Base-by-base conservation (phyloP, 1,284 basidiomycete genomes). In the Trametes pubescens region DNA sequence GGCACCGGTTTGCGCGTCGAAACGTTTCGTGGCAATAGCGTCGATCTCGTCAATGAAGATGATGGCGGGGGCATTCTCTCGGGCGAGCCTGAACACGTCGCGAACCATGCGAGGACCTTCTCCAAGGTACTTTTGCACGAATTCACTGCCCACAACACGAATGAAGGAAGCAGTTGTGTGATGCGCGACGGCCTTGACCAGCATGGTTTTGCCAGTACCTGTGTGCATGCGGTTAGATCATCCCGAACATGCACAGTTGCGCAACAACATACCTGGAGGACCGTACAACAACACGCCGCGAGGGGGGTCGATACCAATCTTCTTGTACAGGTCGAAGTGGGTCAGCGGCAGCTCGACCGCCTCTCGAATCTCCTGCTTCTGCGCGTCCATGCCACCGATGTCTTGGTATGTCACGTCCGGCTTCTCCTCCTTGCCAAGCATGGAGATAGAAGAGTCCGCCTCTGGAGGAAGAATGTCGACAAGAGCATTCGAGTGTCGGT, bases 11-110 rank as follows among this genome's bases (percentile, higher is more conserved):
- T 99, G 98, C 4, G 98, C 98, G 74, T 99, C 98, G 81, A 99
- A 99, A 77, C 98, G 96, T 80, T 99, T 99, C 44, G 98, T 99
- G 4, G 98, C 98, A 75, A 99, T 99, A 22, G 98, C 98, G 74
- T 99, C 98, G 67, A 99, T 96, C 77, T 99, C 97, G 76, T 99
- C 97, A 75, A 99, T 99, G 80, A 99, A 99, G 79, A 99, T 99
- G 77, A 99, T 99, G 49, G 95, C 91, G 1, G 98, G 98, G 0
- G 97, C 87, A 74, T 99, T 99, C 79, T 99, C 98, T 69, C 98
- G 84, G 46, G 98, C 98, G 53, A 99, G 86, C 63, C 98, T 88
- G 86, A 99, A 99, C 62, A 99, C 98, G 76, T 99, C 98, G 74
- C 98, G 91, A 65, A 99, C 98, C 98, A 99, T 99, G 69, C 98